phyloP scores from a whole-genome alignment of 2,329 filamentous ascomycete species.

The Ploettnerulaceae sp. region DNA sequence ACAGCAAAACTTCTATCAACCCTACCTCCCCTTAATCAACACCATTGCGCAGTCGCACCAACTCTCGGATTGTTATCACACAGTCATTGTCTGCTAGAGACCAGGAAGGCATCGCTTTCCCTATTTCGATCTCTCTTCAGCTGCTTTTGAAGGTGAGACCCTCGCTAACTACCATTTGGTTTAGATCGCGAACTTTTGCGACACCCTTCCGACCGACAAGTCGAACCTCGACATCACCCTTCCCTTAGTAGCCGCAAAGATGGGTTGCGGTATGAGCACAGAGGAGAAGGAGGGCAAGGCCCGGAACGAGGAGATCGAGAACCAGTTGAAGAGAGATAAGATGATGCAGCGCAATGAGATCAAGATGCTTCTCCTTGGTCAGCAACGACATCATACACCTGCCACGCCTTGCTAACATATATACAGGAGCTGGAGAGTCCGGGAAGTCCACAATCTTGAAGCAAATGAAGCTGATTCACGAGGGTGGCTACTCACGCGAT shows the following conservation, averaged over 20 bases:
- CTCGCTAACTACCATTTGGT: constrained; percentile 6
- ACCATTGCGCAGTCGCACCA: neutral
- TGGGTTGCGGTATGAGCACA: constrained; percentile 99
- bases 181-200: constrained; percentile 1
- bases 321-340: constrained; percentile 96
- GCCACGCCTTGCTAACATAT: constrained; percentile 12
- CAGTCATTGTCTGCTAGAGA: neutral
- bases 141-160: constrained; percentile 1
- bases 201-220: too few species aligned
- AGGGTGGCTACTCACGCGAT: constrained; percentile 96
- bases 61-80: neutral
- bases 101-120: neutral
- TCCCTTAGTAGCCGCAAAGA: constrained; percentile 53
- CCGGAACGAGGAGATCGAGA: constrained; percentile 99
- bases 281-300: constrained; percentile 99
- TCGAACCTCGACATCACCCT: neutral
- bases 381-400: constrained; percentile 35
- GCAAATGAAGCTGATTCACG: constrained; percentile 99
- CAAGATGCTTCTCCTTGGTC: constrained; percentile 99
- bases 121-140: neutral
- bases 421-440: constrained; percentile 75
- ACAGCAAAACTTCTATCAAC: neutral
- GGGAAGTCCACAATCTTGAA: constrained; percentile 93
- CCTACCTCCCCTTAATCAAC: neutral
- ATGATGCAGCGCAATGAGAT: constrained; percentile 99